phyloP scores from a whole-genome alignment of 1,284 basidiomycete species.

The Cerioporus squamosus region DNA sequence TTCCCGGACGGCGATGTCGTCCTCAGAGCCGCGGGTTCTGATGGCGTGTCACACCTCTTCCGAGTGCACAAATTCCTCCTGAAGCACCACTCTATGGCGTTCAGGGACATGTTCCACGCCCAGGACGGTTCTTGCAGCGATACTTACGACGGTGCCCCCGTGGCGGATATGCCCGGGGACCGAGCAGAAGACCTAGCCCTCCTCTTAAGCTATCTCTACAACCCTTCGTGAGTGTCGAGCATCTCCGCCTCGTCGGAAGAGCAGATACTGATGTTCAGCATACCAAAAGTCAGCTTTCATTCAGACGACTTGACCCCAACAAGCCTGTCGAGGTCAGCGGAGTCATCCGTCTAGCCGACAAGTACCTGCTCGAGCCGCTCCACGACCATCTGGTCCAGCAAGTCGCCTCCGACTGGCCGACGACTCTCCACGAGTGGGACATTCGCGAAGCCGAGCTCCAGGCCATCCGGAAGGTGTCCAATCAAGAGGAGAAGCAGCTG shows the following conservation, averaged over 20 bases:
- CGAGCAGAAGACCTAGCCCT: constrained; percentile 31
- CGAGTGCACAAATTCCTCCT: constrained; percentile 71
- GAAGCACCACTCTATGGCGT: constrained; percentile 64
- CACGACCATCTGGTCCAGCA: constrained; percentile 55
- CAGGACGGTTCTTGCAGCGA: constrained; percentile 31
- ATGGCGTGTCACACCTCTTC: constrained; percentile 46
- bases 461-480: background rate
- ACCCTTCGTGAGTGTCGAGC: constrained; percentile 27
- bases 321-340: constrained; percentile 43
- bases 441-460: constrained; percentile 16
- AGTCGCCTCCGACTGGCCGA: constrained; percentile 62
- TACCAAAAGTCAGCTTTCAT: background rate
- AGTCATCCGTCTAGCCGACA: constrained; percentile 65
- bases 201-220: constrained; percentile 59
- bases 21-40: constrained; percentile 45
- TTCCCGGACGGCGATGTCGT: constrained; percentile 72
- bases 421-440: constrained; percentile 66
- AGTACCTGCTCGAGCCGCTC: constrained; percentile 65
- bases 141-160: constrained; percentile 21
- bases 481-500: too few relatives aligned
- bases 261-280: too few relatives aligned
- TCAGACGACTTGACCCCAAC: constrained; percentile 22
- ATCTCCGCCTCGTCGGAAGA: too few relatives aligned
- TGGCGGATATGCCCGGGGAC: constrained; percentile 19
- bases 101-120: constrained; percentile 68